Evolutionary conservation across 2,329 filamentous ascomycete genomes (phyloP).

Genomic region (Clonostachys chloroleuca): DNA sequence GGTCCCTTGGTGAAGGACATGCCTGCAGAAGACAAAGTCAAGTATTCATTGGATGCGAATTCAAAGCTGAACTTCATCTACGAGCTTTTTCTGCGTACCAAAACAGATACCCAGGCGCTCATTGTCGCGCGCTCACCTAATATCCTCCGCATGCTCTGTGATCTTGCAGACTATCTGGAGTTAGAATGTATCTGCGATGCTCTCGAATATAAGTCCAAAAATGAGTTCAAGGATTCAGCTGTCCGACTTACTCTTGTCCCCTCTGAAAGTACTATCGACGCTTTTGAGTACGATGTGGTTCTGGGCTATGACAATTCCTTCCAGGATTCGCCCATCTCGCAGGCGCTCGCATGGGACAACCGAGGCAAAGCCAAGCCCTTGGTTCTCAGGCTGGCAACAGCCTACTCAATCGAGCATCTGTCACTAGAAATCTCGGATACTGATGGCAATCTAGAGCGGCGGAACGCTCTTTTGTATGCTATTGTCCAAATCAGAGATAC

Average conservation of each 20-base stretch:
- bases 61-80: conserved; percentile 56
- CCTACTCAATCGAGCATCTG: conserved; percentile 52
- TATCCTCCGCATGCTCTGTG: conserved; percentile 46
- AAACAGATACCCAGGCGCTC: conserved; percentile 40
- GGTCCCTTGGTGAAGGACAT: conserved; percentile 33
- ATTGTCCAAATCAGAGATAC: conserved; percentile 28
- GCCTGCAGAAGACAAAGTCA: conserved; percentile 36
- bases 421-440: conserved; percentile 34
- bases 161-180: conserved; percentile 35
- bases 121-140: conserved; percentile 47
- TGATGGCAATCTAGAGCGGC: conserved; percentile 35
- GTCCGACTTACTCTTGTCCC: conserved; percentile 21
- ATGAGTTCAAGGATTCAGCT: conserved; percentile 21
- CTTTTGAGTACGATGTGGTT: conserved; percentile 39
- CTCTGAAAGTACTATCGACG: conserved; percentile 23
- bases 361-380: conserved; percentile 27
- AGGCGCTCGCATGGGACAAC: conserved; percentile 6
- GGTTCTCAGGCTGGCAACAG: conserved; percentile 43
- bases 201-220: conserved; percentile 12
- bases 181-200: conserved; percentile 25
- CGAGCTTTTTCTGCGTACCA: conserved; percentile 44
- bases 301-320: conserved; percentile 51
- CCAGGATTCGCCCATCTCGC: conserved; percentile 23
- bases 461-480: conserved; percentile 34
- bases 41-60: conserved; percentile 51